These are phyloP conservation scores for Mucor plumbeus DNA, from an alignment of 371 early-diverging fungal genomes.

Conservation along the genomic window DNA sequence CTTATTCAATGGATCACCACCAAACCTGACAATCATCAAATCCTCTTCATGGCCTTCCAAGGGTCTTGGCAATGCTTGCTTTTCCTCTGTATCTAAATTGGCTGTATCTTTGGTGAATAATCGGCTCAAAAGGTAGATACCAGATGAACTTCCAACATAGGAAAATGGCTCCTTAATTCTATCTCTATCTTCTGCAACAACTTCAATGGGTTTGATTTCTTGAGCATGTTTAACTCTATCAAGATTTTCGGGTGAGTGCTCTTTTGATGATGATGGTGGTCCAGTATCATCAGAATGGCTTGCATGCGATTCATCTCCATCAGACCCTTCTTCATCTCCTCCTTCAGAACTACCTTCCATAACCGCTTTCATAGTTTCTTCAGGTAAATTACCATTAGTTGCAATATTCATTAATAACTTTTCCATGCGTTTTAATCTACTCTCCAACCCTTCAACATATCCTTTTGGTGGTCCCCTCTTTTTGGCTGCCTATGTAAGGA, in stretches of 20 bases:
- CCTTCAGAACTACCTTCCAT: background rate
- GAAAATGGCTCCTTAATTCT: constrained; percentile 16
- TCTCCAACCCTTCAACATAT: constrained; percentile 34
- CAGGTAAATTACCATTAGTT: constrained; percentile 22
- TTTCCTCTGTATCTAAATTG: constrained; percentile 9
- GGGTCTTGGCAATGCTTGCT: constrained; percentile 20
- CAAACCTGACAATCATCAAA: constrained; percentile 32
- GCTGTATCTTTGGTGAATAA: constrained; percentile 25
- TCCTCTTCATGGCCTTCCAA: constrained; percentile 35
- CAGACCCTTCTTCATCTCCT: background rate
- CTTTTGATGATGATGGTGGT: background rate
- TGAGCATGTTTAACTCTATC: background rate
- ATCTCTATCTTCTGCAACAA: constrained; percentile 2
- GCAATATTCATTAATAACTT: constrained; percentile 26
- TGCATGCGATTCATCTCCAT: background rate
- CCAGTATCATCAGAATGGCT: constrained; percentile 1
- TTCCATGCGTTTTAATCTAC: constrained; percentile 34
- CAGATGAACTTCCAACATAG: constrained; percentile 49
- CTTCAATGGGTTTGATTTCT: background rate
- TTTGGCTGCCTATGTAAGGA: constrained; percentile 23
- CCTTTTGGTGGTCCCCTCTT: constrained; percentile 37
- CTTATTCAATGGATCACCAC: constrained; percentile 5
- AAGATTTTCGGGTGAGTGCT: background rate
- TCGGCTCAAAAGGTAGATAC: constrained; percentile 39
- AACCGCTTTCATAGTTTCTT: background rate